Evolutionary conservation across 306 rosid genomes (phyloP).

Genomic region (Dalbergia cochinchinensis): DNA sequence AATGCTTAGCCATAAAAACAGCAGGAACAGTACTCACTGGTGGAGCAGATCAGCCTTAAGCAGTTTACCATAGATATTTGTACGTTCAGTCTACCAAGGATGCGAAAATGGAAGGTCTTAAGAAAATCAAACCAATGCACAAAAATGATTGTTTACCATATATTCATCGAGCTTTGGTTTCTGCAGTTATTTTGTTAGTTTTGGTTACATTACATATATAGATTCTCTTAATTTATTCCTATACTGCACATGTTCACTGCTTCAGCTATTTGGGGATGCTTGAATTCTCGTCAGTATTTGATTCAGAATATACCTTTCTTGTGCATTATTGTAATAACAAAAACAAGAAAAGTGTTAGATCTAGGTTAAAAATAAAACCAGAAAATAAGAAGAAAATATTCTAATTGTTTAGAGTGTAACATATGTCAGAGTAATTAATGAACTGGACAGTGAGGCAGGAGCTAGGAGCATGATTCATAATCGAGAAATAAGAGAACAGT

Average conservation of each 20-base stretch:
- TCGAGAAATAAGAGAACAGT: too few species aligned
- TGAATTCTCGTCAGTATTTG: not conserved
- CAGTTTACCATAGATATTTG: not conserved
- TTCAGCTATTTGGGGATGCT: not conserved
- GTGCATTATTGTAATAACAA: not conserved
- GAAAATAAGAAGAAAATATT: too few species aligned
- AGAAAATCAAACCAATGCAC: not conserved
- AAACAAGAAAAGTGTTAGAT: too few species aligned
- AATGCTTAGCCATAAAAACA: constrained; percentile 21
- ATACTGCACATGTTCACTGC: not conserved
- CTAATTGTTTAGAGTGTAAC: too few species aligned
- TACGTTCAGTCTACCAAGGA: not conserved
- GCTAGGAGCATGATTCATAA: too few species aligned
- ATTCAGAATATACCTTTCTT: not conserved
- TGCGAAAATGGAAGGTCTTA: constrained; percentile 13
- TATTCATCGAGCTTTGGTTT: not conserved
- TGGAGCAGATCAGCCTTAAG: not conserved
- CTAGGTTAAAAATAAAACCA: too few species aligned
- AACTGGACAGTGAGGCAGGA: too few species aligned
- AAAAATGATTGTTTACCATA: not conserved
- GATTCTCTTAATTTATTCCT: not conserved
- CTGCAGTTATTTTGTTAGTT: not conserved
- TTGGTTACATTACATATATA: not conserved
- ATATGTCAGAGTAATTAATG: too few species aligned
- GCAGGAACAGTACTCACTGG: constrained; percentile 2